A percentile compares a stretch with the other conserved stretches of the same genome.
phyloP scores from a whole-genome alignment of 306 rosid genomes.

The Erythrophleum fordii region DNA sequence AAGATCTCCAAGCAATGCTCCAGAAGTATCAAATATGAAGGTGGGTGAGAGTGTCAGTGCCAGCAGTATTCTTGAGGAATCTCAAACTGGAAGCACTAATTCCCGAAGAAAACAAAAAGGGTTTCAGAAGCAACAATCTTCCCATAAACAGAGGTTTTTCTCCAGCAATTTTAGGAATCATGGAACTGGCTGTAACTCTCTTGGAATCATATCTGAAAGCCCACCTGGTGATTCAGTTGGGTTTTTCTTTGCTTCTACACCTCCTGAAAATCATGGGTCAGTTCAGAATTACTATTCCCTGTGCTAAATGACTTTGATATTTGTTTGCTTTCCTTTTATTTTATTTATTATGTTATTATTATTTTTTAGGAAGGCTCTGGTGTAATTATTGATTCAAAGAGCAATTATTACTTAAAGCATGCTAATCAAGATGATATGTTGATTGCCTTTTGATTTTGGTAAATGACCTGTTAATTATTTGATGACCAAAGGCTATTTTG shows the following conservation, averaged over 20 bases:
- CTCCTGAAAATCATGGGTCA: conserved; percentile 89
- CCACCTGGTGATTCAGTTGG: conserved; percentile 93
- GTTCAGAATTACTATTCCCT: conserved; percentile 46
- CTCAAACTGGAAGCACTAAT: conserved; percentile 51
- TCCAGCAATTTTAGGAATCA: conserved; percentile 76
- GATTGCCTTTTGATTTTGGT: neutral
- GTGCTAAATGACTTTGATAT: conserved; percentile 32
- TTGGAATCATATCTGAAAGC: conserved; percentile 81
- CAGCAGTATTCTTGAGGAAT: conserved; percentile 55
- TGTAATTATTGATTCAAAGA: conserved; percentile 31
- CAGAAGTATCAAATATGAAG: conserved; percentile 63
- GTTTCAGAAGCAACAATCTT: conserved; percentile 62
- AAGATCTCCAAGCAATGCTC: conserved; percentile 49
- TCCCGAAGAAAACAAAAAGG: conserved; percentile 72
- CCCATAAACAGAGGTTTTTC: conserved; percentile 80
- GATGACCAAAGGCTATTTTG: conserved; percentile 38
- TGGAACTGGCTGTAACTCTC: conserved; percentile 65
- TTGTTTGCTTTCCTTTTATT: conserved; percentile 17
- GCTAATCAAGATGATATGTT: conserved; percentile 22
- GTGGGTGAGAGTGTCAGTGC: conserved; percentile 53
- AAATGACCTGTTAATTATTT: neutral
- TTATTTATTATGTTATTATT: neutral
- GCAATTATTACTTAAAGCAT: conserved; percentile 2
- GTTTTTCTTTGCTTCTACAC: conserved; percentile 88
- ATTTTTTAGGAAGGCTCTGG: conserved; percentile 2